Conservation (phyloP, 441 rosid genomes). For the Pelargonium citronellum region DNA sequence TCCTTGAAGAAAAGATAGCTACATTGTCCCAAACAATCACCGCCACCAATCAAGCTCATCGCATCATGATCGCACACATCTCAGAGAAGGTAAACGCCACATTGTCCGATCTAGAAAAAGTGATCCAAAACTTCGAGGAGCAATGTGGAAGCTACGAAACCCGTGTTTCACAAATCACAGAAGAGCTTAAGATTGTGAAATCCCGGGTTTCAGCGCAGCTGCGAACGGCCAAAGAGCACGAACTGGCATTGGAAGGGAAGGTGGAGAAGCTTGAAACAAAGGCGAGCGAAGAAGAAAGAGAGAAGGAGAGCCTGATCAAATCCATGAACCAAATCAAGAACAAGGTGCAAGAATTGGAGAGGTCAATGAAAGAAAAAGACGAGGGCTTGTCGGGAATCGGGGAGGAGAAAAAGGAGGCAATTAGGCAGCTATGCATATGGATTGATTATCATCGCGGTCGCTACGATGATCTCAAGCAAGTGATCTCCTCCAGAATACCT, state of each 20-base stretch:
- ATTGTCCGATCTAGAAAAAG: constrained; percentile 33
- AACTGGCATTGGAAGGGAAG: constrained; percentile 29
- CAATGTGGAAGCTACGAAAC: constrained; percentile 31
- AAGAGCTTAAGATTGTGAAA: constrained; percentile 38
- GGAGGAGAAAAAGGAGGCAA: constrained; percentile 89
- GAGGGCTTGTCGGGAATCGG: constrained; percentile 41
- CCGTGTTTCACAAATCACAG: constrained; percentile 20
- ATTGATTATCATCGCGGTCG: constrained; percentile 62
- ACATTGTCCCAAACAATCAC: constrained; percentile 35
- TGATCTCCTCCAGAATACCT: constrained; percentile 34
- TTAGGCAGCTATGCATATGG: constrained; percentile 82
- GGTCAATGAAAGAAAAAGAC: constrained; percentile 43
- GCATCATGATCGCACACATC: constrained; percentile 37
- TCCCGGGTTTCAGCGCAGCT: constrained; percentile 37
- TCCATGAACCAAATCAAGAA: constrained; percentile 34
- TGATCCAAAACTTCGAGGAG: constrained; percentile 37
- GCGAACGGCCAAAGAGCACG: constrained; percentile 34
- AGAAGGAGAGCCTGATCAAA: constrained; percentile 40
- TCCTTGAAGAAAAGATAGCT: constrained; percentile 45
- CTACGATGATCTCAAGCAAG: constrained; percentile 52
- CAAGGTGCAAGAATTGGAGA: constrained; percentile 37
- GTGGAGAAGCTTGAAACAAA: constrained; percentile 42
- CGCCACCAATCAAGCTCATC: constrained; percentile 38
- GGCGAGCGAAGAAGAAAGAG: constrained; percentile 39
- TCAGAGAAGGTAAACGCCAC: constrained; percentile 34